Conservation (phyloP, 805 yeast species). For the Pichia nanzhaoensis region DNA sequence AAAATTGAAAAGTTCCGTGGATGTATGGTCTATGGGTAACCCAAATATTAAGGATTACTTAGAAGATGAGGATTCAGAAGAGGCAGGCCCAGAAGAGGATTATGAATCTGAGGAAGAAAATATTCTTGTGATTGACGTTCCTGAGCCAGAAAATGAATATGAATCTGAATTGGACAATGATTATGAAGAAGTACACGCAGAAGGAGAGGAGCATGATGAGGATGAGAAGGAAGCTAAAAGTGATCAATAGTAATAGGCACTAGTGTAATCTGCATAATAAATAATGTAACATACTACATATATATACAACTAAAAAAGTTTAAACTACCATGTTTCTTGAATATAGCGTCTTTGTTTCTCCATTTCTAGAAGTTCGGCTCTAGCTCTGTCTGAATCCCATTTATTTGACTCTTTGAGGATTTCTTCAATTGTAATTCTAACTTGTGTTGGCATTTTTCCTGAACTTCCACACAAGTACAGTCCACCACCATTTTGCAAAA, state of each 20-base stretch:
- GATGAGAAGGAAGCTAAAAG: not conserved
- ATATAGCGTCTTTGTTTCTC: constrained; percentile 63
- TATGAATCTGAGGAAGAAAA: constrained; percentile 4
- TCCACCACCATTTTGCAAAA: constrained; percentile 51
- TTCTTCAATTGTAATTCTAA: constrained; percentile 68
- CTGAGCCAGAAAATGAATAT: too few relatives aligned
- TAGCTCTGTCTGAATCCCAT: constrained; percentile 39
- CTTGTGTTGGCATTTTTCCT: constrained; percentile 84
- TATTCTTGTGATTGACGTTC: too few relatives aligned
- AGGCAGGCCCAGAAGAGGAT: constrained; percentile 10
- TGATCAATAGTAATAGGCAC: not conserved
- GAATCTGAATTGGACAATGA: too few relatives aligned
- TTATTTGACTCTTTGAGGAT: constrained; percentile 44
- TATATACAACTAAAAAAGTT: not conserved
- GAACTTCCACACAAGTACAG: constrained; percentile 88
- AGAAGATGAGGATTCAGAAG: constrained; percentile 18
- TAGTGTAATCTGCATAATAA: constrained; percentile 2
- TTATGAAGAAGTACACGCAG: constrained; percentile 12
- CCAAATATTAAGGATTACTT: constrained; percentile 45
- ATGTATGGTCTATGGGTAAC: constrained; percentile 75
- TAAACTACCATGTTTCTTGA: constrained; percentile 78
- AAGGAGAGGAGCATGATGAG: constrained; percentile 1
- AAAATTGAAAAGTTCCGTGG: constrained; percentile 44
- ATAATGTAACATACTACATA: not conserved
- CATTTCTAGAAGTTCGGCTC: constrained; percentile 45